phyloP scores from a whole-genome alignment of 1,139 yeast genomes.

The Blastobotrys capitulatus region DNA sequence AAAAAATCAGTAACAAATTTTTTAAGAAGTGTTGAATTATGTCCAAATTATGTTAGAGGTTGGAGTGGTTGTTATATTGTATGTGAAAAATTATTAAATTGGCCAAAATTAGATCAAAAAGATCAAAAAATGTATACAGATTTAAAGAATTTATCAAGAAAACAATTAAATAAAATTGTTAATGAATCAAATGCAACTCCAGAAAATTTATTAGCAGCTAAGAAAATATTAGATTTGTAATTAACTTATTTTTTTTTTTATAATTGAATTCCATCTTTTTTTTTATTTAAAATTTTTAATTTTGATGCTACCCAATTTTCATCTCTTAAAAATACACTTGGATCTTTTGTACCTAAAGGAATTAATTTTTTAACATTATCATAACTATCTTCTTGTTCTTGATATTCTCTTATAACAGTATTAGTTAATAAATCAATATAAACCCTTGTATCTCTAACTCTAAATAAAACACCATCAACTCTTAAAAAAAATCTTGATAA shows the following conservation, averaged over 20 bases:
- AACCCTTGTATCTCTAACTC: conserved; percentile 79
- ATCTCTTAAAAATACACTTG: conserved; percentile 71
- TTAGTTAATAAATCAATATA: conserved; percentile 71
- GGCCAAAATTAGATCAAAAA: conserved; percentile 21
- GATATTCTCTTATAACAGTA: conserved; percentile 67
- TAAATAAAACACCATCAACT: conserved; percentile 81
- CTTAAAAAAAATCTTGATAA: conserved; percentile 76
- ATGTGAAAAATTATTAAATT: conserved; percentile 28
- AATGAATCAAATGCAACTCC: conserved; percentile 30
- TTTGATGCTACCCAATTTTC: conserved; percentile 72
- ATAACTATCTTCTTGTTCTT: conserved; percentile 66
- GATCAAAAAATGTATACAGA: conserved; percentile 25
- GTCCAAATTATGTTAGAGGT: conserved; percentile 60
- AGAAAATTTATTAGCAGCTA: conserved; percentile 32
- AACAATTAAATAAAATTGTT: conserved; percentile 35
- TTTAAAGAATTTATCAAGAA: conserved; percentile 32
- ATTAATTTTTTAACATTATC: conserved; percentile 46
- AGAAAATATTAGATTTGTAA: background rate
- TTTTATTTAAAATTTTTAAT: conserved; percentile 38
- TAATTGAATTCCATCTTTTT: background rate
- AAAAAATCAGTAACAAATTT: conserved; percentile 48
- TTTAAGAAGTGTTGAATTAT: conserved; percentile 67
- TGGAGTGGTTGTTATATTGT: conserved; percentile 68
- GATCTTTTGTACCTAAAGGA: conserved; percentile 51
- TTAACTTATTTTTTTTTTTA: background rate